These are phyloP conservation scores for Tolypocladium ophioglossoides DNA, from an alignment of 2,329 filamentous ascomycete species.

Conservation along the genomic window DNA sequence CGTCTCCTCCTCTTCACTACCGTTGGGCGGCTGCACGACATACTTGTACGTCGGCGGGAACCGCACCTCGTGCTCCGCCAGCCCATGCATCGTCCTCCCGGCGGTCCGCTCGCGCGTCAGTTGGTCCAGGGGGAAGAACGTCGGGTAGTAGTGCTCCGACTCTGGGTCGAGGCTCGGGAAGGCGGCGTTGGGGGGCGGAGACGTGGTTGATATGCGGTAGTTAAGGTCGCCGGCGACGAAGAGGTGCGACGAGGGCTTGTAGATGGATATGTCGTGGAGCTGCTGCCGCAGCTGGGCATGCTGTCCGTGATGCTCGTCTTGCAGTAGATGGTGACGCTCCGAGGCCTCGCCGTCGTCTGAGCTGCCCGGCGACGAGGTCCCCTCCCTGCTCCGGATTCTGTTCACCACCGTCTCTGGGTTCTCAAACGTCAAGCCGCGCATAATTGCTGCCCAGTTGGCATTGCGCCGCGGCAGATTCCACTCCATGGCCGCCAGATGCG, in stretches of 20 bases:
- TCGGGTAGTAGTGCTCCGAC: constrained; percentile 50
- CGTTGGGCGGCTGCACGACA: constrained; percentile 27
- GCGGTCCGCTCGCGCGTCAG: constrained; percentile 59
- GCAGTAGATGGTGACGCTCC: constrained; percentile 21
- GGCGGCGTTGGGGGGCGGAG: constrained; percentile 48
- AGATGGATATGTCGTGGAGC: constrained; percentile 55
- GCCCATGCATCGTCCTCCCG: constrained; percentile 64
- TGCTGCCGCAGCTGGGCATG: constrained; percentile 27
- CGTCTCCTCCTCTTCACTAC: constrained; percentile 20
- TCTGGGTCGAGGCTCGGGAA: constrained; percentile 51
- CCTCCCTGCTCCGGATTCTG: constrained; percentile 4
- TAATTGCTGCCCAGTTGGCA: constrained; percentile 78
- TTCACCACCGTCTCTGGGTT: constrained; percentile 33
- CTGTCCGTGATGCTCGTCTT: constrained; percentile 22
- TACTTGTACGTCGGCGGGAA: constrained; percentile 98
- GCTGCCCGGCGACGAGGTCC: constrained; percentile 2
- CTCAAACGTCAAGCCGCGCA: constrained; percentile 67
- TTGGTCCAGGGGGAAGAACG: constrained; percentile 68
- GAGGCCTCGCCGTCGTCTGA: constrained; percentile 12
- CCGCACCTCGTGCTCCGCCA: constrained; percentile 60
- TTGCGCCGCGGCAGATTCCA: constrained; percentile 66
- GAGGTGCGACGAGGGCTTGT: constrained; percentile 62
- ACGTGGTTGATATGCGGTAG: constrained; percentile 68
- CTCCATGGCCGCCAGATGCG: constrained; percentile 86
- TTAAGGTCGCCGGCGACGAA: constrained; percentile 91